A percentile compares a stretch with the other conserved stretches of the same genome.
Conservation (phyloP, 2,329 filamentous ascomycete genomes). For the Cladophialophora psammophila region DNA sequence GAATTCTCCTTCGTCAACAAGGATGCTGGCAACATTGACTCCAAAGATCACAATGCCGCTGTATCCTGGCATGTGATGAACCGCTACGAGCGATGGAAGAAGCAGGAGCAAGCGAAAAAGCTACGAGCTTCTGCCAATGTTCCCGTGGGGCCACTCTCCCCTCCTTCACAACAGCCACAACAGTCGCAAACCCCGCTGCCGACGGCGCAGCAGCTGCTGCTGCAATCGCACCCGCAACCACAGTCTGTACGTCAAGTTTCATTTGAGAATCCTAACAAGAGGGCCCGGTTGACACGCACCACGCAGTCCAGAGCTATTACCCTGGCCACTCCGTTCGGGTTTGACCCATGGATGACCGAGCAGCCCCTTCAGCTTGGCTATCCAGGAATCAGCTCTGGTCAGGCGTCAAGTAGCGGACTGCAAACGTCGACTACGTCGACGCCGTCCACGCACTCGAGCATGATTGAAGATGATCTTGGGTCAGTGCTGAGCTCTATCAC, state of each 20-base stretch:
- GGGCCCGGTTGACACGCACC: conserved; percentile 20
- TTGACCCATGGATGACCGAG: conserved; percentile 35
- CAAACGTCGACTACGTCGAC: conserved; percentile 28
- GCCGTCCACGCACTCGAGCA: conserved; percentile 30
- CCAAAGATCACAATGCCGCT: conserved; percentile 40
- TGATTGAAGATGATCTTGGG: conserved; percentile 30
- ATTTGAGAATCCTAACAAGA: conserved; percentile 21
- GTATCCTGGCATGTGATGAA: conserved; percentile 41
- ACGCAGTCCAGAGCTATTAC: conserved; percentile 22
- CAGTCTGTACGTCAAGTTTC: conserved; percentile 31
- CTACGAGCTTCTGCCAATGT: conserved; percentile 36
- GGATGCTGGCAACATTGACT: conserved; percentile 41
- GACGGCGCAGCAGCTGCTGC: conserved; percentile 18
- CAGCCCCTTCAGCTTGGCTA: conserved; percentile 35
- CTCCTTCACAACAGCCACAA: conserved; percentile 22
- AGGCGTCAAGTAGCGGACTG: conserved; percentile 20
- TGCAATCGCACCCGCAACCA: conserved; percentile 18
- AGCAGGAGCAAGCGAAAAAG: conserved; percentile 38
- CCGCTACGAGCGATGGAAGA: conserved; percentile 40
- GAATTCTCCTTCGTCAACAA: conserved; percentile 42
- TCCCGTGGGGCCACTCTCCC: conserved; percentile 32
- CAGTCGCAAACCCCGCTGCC: conserved; percentile 7
- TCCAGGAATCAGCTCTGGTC: conserved; percentile 28
- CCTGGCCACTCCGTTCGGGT: conserved; percentile 27
- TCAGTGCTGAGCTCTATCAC: conserved; percentile 21